These are phyloP conservation scores for Brassica incana DNA, from an alignment of 345 rosid species.

Conservation along the genomic window DNA sequence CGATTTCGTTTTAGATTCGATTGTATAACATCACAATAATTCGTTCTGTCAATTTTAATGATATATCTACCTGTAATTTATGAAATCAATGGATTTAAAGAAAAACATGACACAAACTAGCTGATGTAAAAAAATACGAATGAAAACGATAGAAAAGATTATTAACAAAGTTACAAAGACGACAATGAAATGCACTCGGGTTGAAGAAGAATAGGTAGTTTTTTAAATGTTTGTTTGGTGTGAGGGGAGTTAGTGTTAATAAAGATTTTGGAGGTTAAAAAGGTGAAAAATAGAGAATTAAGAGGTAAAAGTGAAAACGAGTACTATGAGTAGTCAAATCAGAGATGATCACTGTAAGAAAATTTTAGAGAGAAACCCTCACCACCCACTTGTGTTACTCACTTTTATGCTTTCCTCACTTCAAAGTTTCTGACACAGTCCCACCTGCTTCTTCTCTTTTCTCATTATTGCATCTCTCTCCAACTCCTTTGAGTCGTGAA, in stretches of 20 bases:
- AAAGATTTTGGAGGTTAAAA: conserved; percentile 3
- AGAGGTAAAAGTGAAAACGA: conserved; percentile 27
- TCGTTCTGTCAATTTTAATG: not conserved
- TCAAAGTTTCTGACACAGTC: conserved; percentile 32
- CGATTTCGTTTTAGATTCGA: not conserved
- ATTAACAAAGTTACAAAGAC: not conserved
- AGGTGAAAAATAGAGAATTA: not conserved
- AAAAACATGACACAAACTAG: not conserved
- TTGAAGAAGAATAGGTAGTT: not conserved
- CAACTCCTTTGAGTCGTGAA: not conserved
- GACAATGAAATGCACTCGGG: not conserved
- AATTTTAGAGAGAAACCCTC: conserved; percentile 30
- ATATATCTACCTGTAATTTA: not conserved
- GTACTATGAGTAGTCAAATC: conserved; percentile 40
- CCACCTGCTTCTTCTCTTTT: conserved; percentile 35
- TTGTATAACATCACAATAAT: too few species aligned
- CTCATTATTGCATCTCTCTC: conserved; percentile 26
- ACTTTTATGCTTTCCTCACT: conserved; percentile 26
- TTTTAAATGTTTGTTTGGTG: not conserved
- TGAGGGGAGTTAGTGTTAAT: not conserved
- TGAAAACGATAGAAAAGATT: too few species aligned
- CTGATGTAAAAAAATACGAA: conserved; percentile 2
- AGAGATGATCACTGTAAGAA: conserved; percentile 7
- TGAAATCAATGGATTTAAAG: not conserved
- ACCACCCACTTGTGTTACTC: conserved; percentile 40